phyloP scores from a whole-genome alignment of 2,329 filamentous ascomycete genomes.

The Hymenotorrendiella dingleyae region DNA sequence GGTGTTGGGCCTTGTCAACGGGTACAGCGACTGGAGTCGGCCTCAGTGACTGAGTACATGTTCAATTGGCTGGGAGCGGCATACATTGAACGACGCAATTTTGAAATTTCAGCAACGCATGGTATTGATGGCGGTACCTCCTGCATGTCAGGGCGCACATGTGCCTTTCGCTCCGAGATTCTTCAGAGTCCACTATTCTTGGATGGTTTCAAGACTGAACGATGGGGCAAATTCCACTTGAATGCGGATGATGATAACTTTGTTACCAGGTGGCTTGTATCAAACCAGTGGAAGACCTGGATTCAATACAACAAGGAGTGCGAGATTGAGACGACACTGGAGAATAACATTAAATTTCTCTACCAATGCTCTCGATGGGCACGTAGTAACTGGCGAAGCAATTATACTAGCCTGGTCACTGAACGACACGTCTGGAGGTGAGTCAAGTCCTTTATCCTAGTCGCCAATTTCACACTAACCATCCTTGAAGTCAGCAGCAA shows the following conservation, averaged over 20 bases:
- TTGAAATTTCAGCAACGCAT: slow-evolving; percentile 93
- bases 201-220: slow-evolving; percentile 84
- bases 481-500: slow-evolving; percentile 65
- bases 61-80: slow-evolving; percentile 90
- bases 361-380: slow-evolving; percentile 95
- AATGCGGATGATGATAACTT: slow-evolving; percentile 99
- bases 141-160: slow-evolving; percentile 90
- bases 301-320: slow-evolving; percentile 91
- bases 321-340: slow-evolving; percentile 87
- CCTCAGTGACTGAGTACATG: slow-evolving; percentile 54
- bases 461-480: slow-evolving; percentile 11
- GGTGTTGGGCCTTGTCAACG: slow-evolving; percentile 91
- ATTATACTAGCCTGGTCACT: slow-evolving; percentile 80
- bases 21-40: slow-evolving; percentile 58
- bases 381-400: slow-evolving; percentile 95
- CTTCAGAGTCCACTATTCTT: slow-evolving; percentile 80
- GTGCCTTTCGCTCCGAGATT: slow-evolving; percentile 85
- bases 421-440: slow-evolving; percentile 84
- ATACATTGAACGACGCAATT: slow-evolving; percentile 91
- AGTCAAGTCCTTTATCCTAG: slow-evolving; percentile 37
- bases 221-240: slow-evolving; percentile 80
- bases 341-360: slow-evolving; percentile 82
- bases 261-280: slow-evolving; percentile 92
- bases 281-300: slow-evolving; percentile 87
- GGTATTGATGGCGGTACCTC: slow-evolving; percentile 94